These are phyloP conservation scores for Mycena sp. DNA, from an alignment of 1,284 basidiomycete species.

Conservation along the genomic window DNA sequence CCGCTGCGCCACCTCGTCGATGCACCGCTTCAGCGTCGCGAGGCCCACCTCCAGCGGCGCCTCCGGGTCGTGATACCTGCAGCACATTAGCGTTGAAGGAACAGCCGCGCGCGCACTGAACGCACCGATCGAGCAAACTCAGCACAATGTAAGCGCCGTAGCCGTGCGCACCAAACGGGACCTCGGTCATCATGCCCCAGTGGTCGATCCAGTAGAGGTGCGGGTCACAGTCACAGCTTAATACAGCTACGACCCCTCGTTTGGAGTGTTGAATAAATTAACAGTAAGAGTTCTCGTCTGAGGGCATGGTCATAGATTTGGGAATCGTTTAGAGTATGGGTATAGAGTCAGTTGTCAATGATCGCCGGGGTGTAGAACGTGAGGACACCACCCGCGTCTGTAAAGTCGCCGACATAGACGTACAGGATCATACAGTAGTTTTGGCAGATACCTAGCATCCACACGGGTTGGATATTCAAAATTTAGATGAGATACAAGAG, in stretches of 20 bases:
- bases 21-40: conserved; percentile 84
- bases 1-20: conserved; percentile 88
- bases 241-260: no score
- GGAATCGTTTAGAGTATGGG: no score
- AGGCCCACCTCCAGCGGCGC: conserved; percentile 86
- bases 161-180: conserved; percentile 96
- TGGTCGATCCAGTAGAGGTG: conserved; percentile 98
- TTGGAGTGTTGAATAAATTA: no score
- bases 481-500: no score
- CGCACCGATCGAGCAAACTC: conserved; percentile 90
- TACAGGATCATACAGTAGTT: conserved; percentile 89
- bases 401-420: conserved; percentile 88
- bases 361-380: conserved; percentile 93
- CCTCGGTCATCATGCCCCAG: conserved; percentile 87
- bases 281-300: no score
- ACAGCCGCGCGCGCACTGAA: not conserved
- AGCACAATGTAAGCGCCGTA: conserved; percentile 95
- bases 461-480: conserved; percentile 6
- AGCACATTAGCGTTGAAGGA: not conserved
- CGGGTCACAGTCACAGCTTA: no score
- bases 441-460: conserved; percentile 81
- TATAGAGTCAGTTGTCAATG: no score
- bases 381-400: conserved; percentile 85
- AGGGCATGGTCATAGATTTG: no score
- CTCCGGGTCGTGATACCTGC: conserved; percentile 86